Percentiles rank a stretch among this genome's conserved stretches.
phyloP scores from a whole-genome alignment of 2,329 filamentous ascomycete genomes.

The Furcasterigmium furcatum region DNA sequence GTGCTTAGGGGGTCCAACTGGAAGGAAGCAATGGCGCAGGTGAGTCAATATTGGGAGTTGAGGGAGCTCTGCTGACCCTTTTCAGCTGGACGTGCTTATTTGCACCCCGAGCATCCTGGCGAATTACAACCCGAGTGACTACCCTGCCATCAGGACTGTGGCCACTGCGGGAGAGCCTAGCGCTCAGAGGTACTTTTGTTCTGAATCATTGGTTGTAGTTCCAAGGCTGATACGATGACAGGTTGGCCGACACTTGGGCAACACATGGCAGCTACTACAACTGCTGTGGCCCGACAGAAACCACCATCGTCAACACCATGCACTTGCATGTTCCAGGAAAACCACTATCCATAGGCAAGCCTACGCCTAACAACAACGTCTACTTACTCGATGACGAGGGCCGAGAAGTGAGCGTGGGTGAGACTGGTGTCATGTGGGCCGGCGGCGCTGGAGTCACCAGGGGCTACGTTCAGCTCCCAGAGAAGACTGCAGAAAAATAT shows the following conservation, averaged over 20 bases:
- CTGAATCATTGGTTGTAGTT: not conserved
- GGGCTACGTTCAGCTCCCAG: constrained; percentile 50
- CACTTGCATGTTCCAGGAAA: constrained; percentile 42
- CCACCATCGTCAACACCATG: constrained; percentile 57
- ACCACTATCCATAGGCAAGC: constrained; percentile 48
- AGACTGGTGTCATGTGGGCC: constrained; percentile 52
- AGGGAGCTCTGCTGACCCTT: constrained; percentile 2
- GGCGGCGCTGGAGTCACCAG: constrained; percentile 50
- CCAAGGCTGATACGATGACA: not conserved
- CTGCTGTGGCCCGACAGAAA: constrained; percentile 57
- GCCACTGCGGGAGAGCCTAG: constrained; percentile 55
- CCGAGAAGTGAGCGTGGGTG: constrained; percentile 38
- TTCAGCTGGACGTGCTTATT: constrained; percentile 48
- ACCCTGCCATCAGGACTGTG: constrained; percentile 47
- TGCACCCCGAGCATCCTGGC: constrained; percentile 53
- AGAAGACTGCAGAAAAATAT: constrained; percentile 46
- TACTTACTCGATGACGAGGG: constrained; percentile 43
- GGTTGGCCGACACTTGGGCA: constrained; percentile 53
- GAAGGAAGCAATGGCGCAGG: constrained; percentile 41
- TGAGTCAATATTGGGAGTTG: too few species aligned
- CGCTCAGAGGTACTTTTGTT: constrained; percentile 31
- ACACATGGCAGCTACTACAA: constrained; percentile 46
- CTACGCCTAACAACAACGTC: constrained; percentile 52
- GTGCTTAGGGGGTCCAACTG: constrained; percentile 48
- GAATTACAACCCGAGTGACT: constrained; percentile 42